A percentile compares a stretch with the other conserved stretches of the same genome.
Evolutionary conservation across 257 asterid species (phyloP).

Genomic region (Sherardia arvensis): DNA sequence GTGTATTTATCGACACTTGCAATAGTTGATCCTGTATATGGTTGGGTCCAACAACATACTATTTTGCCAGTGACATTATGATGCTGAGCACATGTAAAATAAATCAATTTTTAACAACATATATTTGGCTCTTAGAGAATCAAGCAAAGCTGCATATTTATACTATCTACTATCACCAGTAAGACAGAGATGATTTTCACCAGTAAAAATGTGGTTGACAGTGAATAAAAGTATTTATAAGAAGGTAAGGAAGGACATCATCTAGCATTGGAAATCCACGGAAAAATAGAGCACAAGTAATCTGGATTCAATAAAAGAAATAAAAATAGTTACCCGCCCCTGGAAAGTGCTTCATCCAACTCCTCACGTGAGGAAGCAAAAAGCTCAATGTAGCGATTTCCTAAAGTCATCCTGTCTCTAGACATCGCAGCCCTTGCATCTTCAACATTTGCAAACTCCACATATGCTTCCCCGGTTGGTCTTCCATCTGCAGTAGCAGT

Average conservation of each 20-base stretch:
- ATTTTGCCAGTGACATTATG: too few species aligned
- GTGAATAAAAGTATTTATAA: too few species aligned
- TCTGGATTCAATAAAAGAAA: not conserved
- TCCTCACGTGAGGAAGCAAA: slow-evolving; percentile 85
- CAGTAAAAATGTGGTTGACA: not conserved
- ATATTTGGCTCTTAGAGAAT: not conserved
- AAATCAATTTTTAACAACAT: not conserved
- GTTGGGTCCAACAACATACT: not conserved
- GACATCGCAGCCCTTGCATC: slow-evolving; percentile 86
- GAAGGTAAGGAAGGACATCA: too few species aligned
- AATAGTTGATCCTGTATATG: not conserved
- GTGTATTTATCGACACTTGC: not conserved
- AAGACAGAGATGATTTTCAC: not conserved
- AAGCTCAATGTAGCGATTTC: slow-evolving; percentile 77
- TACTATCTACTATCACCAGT: not conserved
- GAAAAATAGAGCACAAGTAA: not conserved
- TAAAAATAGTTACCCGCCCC: slow-evolving; percentile 62
- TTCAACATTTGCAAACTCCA: slow-evolving; percentile 76
- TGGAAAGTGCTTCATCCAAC: slow-evolving; percentile 74
- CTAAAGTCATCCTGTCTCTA: slow-evolving; percentile 83
- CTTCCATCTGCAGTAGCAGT: slow-evolving; percentile 73
- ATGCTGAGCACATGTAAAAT: not conserved
- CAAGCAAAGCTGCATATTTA: not conserved
- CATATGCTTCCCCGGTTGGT: slow-evolving; percentile 93
- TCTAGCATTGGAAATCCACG: not conserved